Percentiles rank a stretch among this genome's conserved stretches.
phyloP scores from a whole-genome alignment of 495 filamentous ascomycete genomes.

The Penicillium desertorum region DNA sequence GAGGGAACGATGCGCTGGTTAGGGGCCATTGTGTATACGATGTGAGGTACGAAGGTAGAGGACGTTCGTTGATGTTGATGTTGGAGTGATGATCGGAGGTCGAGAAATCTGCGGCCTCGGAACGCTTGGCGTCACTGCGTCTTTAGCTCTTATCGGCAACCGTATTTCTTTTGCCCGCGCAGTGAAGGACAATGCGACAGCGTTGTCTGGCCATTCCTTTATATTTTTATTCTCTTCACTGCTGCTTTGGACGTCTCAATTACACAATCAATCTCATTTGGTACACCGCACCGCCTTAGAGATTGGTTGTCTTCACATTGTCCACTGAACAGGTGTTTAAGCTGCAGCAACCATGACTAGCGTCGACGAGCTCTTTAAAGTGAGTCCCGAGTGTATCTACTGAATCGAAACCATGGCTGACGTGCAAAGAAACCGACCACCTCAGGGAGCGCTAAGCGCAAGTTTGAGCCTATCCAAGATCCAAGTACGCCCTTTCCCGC shows the following conservation, averaged over 20 bases:
- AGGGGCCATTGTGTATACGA: conserved; percentile 39
- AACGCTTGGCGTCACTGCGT: conserved; percentile 44
- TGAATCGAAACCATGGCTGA: conserved; percentile 18
- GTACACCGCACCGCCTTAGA: no score
- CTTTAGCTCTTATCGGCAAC: conserved; percentile 33
- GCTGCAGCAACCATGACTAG: conserved; percentile 59
- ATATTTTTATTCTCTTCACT: neutral
- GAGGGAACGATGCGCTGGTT: conserved; percentile 43
- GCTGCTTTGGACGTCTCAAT: neutral
- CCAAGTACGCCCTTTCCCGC: conserved; percentile 56
- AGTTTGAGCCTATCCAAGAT: conserved; percentile 68
- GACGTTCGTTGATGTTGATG: conserved; percentile 13
- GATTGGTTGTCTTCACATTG: neutral
- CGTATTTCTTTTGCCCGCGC: conserved; percentile 40
- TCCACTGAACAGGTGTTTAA: neutral
- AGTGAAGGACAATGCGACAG: conserved; percentile 21
- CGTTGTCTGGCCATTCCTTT: neutral
- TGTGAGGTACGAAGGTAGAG: conserved; percentile 8
- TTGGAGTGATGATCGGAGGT: conserved; percentile 22
- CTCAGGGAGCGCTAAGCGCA: conserved; percentile 64
- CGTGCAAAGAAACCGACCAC: conserved; percentile 43
- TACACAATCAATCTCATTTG: neutral
- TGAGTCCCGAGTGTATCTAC: conserved; percentile 28
- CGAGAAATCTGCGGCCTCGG: conserved; percentile 46
- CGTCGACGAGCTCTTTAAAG: conserved; percentile 85